These are phyloP conservation scores for Wilhelminamyces savonicus DNA, from an alignment of 805 yeast species.

Conservation along the genomic window DNA sequence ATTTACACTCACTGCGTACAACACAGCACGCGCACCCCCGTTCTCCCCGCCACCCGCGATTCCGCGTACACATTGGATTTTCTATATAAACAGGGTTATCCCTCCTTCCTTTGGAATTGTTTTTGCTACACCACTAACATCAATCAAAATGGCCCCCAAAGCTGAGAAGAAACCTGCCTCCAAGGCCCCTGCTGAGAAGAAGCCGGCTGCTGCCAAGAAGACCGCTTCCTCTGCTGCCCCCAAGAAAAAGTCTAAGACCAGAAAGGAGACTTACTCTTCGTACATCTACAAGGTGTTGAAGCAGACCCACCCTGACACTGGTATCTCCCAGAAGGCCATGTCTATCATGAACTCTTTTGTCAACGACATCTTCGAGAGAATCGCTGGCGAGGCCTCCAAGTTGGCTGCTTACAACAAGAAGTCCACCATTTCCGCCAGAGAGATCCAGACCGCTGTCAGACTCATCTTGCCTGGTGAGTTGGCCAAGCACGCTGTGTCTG, in stretches of 20 bases:
- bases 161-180: slow-evolving; percentile 36
- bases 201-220: slow-evolving; percentile 35
- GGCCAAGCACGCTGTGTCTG: slow-evolving; percentile 35
- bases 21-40: no score
- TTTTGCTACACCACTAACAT: slow-evolving; percentile 8
- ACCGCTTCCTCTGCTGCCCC: slow-evolving; percentile 23
- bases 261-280: slow-evolving; percentile 34
- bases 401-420: slow-evolving; percentile 36
- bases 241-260: slow-evolving; percentile 31
- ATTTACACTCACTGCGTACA: no score
- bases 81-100: no score
- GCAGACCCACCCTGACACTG: slow-evolving; percentile 35
- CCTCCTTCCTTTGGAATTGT: slow-evolving; percentile 1
- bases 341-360: slow-evolving; percentile 34
- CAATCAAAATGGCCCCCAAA: slow-evolving; percentile 30
- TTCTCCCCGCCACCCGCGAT: no score
- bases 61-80: no score
- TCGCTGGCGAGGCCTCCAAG: slow-evolving; percentile 31
- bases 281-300: slow-evolving; percentile 34
- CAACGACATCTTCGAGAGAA: slow-evolving; percentile 32
- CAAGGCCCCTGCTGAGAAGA: slow-evolving; percentile 35
- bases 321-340: slow-evolving; percentile 35
- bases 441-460: slow-evolving; percentile 33
- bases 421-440: slow-evolving; percentile 34
- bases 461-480: slow-evolving; percentile 35